Evolutionary conservation across 495 filamentous ascomycete genomes (phyloP), one percentile per base, ranked within the genome.

Genomic region (Neurospora tetraspora): DNA sequence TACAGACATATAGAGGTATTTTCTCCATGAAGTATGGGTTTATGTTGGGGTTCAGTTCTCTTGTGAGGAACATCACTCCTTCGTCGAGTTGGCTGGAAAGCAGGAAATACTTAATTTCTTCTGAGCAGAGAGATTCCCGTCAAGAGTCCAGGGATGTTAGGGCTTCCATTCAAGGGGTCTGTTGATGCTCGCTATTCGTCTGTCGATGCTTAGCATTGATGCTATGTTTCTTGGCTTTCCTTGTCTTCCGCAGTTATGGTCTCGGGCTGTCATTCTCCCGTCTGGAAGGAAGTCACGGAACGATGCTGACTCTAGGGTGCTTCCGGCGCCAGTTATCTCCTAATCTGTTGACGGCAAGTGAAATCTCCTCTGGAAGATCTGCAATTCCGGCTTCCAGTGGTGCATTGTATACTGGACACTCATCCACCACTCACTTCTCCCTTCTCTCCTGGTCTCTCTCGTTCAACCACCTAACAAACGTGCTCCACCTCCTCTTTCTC

Each of bases 401-500:
- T 61, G 20, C 1, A 8, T 9, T 0, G 12, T 31, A 4, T 23
- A 23, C 23, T 14, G 53, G 23, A 31, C 14, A 18, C 53, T 61
- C 27, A 16, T 6, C 20, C 27, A 34, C 0, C 14, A 34, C 2
- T 61, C 1, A 1, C 53, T 1, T 9, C 23, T 9, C 14, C 5
- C 1, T 34, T 1, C 6, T 1, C 53, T 34, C 1, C 2, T 65
- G 2, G 10, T 36, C 27, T 18, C 0, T 36, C 0, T 0, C 23
- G 3, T 34, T 18, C 27, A 18, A 31, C 0, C 0, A 34, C 8
- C 34, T 75, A 80, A 18, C 78, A 80, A 14, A 78, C 53, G 71
- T 80, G 78, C 71, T 78, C 78, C 23, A 65, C 53, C 27, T 65
- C 53, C 27, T 65, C 53, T 7, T 65, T 65, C 5, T 65, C 53